phyloP scores from a whole-genome alignment of 257 asterid genomes.

The Phtheirospermum japonicum region DNA sequence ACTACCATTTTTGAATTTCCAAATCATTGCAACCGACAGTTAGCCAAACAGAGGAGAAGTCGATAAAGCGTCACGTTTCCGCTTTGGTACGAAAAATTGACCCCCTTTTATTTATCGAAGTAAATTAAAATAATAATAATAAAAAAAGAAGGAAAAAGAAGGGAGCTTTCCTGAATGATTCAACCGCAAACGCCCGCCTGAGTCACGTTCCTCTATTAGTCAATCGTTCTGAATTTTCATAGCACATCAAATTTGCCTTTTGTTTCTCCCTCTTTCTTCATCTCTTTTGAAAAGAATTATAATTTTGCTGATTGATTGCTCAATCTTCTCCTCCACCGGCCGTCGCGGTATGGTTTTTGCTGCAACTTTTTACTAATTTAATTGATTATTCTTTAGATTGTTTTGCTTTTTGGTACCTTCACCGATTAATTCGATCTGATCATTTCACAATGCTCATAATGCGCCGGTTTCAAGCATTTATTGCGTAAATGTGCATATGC shows the following conservation, averaged over 20 bases:
- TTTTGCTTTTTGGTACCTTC: slow-evolving; percentile 6
- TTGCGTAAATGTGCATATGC: not conserved
- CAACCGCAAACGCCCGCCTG: slow-evolving; percentile 10
- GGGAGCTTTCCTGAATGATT: slow-evolving; percentile 17
- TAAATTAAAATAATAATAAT: not conserved
- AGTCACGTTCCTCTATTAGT: slow-evolving; percentile 24
- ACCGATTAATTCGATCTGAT: slow-evolving; percentile 19
- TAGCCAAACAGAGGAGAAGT: not conserved
- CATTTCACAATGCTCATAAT: slow-evolving; percentile 1
- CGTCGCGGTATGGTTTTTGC: slow-evolving; percentile 26
- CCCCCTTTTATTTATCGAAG: slow-evolving; percentile 8
- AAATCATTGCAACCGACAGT: no score
- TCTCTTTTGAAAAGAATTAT: not conserved
- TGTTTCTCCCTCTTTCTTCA: not conserved
- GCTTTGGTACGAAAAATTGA: slow-evolving; percentile 23
- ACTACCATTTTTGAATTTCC: no score
- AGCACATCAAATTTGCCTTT: slow-evolving; percentile 19
- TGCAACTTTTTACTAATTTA: slow-evolving; percentile 13
- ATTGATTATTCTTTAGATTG: slow-evolving; percentile 19
- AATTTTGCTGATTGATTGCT: not conserved
- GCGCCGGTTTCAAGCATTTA: slow-evolving; percentile 16
- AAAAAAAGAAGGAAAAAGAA: not conserved
- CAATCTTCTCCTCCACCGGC: slow-evolving; percentile 11
- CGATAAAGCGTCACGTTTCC: slow-evolving; percentile 27
- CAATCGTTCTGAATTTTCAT: slow-evolving; percentile 28